Base-by-base conservation (phyloP, 768 basidiomycete genomes). In the Tephrocybe sp. region DNA sequence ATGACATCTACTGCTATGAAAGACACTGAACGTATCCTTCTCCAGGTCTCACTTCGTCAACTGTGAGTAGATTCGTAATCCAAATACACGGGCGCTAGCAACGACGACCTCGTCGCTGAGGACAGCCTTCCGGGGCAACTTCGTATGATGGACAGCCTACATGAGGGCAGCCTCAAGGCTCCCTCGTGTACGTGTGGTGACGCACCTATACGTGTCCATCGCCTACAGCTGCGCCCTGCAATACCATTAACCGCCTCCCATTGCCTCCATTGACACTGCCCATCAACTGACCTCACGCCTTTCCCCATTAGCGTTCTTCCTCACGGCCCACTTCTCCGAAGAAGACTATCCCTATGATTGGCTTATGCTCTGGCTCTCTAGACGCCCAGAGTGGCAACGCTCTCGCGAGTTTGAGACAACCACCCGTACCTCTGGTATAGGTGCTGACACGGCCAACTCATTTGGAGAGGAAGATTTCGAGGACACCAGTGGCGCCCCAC, bases 331-430 rank as follows among this genome's bases (percentile, higher is more conserved):
- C 68, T 93, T 93, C 73, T 87, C 84, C 57, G 90, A 93, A 70
- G 90, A 93, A 68, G 90, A 93, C 64, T 88, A 88, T 57, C 90
- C 90, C 3, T 93, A 91, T 59, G 90, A 93, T 69, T 93, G 90
- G 90, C 78, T 93, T 46, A 92, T 92, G 88, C 78, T 91, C 26
- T 93, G 90, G 90, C 81, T 93, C 43, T 88, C 88, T 37, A 84
- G 88, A 45, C 79, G 88, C 21, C 73, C 90, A 36, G 90, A 92
- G 68, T 92, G 90, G 90, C 90, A 92, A 62, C 85, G 89, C 33
- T 90, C 90, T 7, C 82, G 90, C 50, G 90, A 93, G 68, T 91
- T 93, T 54, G 90, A 93, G 71, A 91, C 90, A 0, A 93, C 90
- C 15, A 92, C 90, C 11, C 81, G 90, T 32, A 79, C 85, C 0